Base-by-base conservation (phyloP, 306 rosid genomes). In the Dalbergia oliveri region DNA sequence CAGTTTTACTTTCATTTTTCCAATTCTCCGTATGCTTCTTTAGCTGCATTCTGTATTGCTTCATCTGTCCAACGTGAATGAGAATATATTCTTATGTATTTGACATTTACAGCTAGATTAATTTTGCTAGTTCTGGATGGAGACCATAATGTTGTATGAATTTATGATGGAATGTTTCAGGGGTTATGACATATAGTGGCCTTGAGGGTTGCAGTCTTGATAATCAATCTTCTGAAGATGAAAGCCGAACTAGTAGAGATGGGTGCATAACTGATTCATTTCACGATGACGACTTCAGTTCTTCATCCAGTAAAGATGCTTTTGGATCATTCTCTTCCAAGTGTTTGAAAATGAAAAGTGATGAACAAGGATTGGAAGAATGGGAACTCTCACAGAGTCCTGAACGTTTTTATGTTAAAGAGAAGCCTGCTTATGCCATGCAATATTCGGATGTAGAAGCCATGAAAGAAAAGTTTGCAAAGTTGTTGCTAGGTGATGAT, bases 401-500 rank as follows among this genome's bases (percentile, higher is more conserved):
- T 79, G 64, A 77, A 8, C 82, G 77, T 66, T 85, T 89, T 64
- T 91, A 83, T 78, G 85, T 79, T 66, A 89, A 88, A 78, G 89
- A 94, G 66, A 91, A 88, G 82, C 84, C 84, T 59, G 39, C 88
- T 75, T 85, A 74, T 79, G 77, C 81, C 4, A 39, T 90, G 63
- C 87, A 84, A 60, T 68, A 43, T 83, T 82, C 94, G 41, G 93
- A 91, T 34, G 89, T 90, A 35, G 92, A 94, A 71, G 86, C 87
- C 63, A 90, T 94, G 94, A 94, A 86, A 88, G 97, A 94, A 37
- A 94, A 88, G 76, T 94, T 91, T 75, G 83, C 93, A 49, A 91
- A 86, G 85, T 86, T 94, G 75, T 84, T 91, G 83, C 87, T 94
- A 56, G 98, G 98, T 60, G 98, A 89, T 68, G 98, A 94, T 84